These are phyloP conservation scores for Rhodomyrtus psidioides DNA, from an alignment of 441 rosid species.

Conservation along the genomic window DNA sequence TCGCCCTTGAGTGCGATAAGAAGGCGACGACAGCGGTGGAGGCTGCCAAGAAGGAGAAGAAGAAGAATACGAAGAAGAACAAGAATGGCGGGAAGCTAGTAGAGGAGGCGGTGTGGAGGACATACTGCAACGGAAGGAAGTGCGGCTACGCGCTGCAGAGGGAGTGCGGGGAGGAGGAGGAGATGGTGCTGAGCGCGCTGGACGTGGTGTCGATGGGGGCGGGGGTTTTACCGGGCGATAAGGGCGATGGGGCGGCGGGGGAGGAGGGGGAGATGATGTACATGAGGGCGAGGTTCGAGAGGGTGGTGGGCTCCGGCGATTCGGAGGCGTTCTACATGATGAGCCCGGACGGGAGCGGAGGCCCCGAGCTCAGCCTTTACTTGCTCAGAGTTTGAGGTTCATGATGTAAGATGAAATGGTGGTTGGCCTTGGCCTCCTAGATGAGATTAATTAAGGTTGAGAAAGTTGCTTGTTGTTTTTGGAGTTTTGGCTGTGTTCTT, in stretches of 20 bases:
- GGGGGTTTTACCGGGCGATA: constrained; percentile 3
- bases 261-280: constrained; percentile 11
- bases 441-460: background rate
- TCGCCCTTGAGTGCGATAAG: constrained; percentile 10
- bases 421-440: background rate
- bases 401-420: background rate
- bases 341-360: constrained; percentile 9
- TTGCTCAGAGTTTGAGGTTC: constrained; percentile 1
- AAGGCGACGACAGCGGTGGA: background rate
- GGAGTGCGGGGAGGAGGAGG: background rate
- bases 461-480: background rate
- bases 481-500: background rate
- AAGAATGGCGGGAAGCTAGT: background rate
- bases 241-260: background rate
- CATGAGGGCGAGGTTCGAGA: constrained; percentile 15
- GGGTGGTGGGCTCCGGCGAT: constrained; percentile 3
- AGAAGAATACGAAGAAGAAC: background rate
- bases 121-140: constrained; percentile 13
- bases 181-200: background rate
- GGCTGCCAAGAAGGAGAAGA: background rate
- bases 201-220: constrained; percentile 9
- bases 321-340: constrained; percentile 15
- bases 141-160: constrained; percentile 2
- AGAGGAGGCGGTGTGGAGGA: constrained; percentile 1
- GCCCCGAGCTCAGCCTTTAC: constrained; percentile 13